A percentile compares a stretch with the other conserved stretches of the same genome.
Evolutionary conservation across 2,329 filamentous ascomycete genomes (phyloP).

Genomic region (Colletotrichum sp.): DNA sequence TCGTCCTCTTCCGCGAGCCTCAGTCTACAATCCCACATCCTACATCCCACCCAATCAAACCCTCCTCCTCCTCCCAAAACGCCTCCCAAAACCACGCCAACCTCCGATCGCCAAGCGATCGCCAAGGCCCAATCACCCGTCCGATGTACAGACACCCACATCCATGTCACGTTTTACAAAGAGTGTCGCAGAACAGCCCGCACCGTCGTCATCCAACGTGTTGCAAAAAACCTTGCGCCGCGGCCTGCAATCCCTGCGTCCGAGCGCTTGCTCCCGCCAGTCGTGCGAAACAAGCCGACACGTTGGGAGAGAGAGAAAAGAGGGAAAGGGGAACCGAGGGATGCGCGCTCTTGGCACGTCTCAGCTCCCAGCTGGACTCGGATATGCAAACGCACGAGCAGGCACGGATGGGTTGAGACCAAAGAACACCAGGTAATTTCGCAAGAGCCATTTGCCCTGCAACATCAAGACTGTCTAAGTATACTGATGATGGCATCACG

Average conservation of each 20-base stretch:
- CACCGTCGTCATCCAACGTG: background rate
- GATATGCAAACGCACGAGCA: background rate
- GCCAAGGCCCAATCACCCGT: background rate
- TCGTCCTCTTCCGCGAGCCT: background rate
- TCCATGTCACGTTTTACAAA: conserved; percentile 5
- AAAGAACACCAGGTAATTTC: background rate
- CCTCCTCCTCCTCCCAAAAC: background rate
- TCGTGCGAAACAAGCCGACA: background rate
- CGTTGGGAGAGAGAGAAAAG: background rate
- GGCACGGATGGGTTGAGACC: background rate
- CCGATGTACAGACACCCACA: background rate
- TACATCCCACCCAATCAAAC: background rate
- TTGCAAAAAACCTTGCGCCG: background rate
- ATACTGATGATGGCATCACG: conserved; percentile 18
- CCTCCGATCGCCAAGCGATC: conserved; percentile 1
- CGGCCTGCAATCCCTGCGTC: background rate
- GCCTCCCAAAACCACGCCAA: background rate
- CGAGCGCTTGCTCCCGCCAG: background rate
- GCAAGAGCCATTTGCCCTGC: conserved; percentile 8
- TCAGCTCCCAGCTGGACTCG: background rate
- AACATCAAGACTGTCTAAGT: conserved; percentile 18
- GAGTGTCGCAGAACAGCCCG: background rate
- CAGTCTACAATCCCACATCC: background rate
- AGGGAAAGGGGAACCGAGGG: background rate
- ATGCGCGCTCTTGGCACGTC: background rate